Conservation (phyloP, 805 yeast species). For the Saccharomycopsis schoenii region DNA sequence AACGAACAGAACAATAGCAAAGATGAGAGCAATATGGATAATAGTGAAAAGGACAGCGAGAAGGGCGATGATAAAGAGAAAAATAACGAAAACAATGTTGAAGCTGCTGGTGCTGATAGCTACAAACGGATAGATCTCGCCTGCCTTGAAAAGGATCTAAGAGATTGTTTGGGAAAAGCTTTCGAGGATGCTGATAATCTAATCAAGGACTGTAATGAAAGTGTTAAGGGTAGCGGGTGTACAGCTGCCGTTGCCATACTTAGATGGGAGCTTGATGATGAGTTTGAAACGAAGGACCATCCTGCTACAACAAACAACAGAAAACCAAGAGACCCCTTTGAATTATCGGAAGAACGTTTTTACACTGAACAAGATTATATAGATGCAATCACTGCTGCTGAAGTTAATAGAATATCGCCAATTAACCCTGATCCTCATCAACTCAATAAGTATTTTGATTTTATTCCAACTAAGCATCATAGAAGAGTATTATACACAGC, state of each 20-base stretch:
- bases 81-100: not conserved
- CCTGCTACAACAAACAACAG: slow-evolving; percentile 12
- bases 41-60: not conserved
- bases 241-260: slow-evolving; percentile 92
- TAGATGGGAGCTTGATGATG: slow-evolving; percentile 60
- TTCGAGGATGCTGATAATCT: slow-evolving; percentile 68
- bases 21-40: no score
- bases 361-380: not conserved
- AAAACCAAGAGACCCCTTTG: slow-evolving; percentile 11
- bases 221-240: slow-evolving; percentile 74
- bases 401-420: slow-evolving; percentile 11
- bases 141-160: slow-evolving; percentile 33
- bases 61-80: not conserved
- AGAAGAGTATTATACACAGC: slow-evolving; percentile 81
- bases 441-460: slow-evolving; percentile 34
- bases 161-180: slow-evolving; percentile 56
- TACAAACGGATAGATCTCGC: slow-evolving; percentile 19
- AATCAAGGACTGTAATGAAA: slow-evolving; percentile 39
- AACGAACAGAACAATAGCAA: not conserved
- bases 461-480: slow-evolving; percentile 39
- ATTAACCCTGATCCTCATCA: slow-evolving; percentile 20
- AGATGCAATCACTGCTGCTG: not conserved
- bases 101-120: not conserved
- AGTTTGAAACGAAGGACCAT: slow-evolving; percentile 13
- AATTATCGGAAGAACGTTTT: slow-evolving; percentile 4